Conservation (phyloP, 2,329 filamentous ascomycete species). For the Calonectria crousiana region DNA sequence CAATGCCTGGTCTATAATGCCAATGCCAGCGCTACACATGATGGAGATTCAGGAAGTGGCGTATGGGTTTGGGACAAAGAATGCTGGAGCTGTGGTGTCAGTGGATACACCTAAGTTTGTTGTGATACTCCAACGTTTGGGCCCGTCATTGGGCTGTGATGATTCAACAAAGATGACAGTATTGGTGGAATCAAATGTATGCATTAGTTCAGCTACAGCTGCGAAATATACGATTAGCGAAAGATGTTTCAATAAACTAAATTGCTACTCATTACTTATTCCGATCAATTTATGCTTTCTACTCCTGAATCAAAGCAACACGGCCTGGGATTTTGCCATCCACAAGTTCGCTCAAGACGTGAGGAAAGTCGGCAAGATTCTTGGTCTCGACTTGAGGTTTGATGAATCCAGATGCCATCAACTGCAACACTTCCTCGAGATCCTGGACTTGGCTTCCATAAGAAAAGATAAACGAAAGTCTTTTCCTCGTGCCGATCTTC, state of each 20-base stretch:
- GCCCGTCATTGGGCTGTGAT: not conserved
- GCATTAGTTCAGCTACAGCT: not conserved
- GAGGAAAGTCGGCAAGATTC: slow-evolving; percentile 30
- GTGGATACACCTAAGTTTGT: not conserved
- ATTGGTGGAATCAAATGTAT: not conserved
- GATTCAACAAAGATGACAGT: not conserved
- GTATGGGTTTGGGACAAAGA: not conserved
- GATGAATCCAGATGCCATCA: slow-evolving; percentile 28
- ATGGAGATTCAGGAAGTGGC: slow-evolving; percentile 32
- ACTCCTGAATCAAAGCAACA: not conserved
- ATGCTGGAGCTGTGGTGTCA: not conserved
- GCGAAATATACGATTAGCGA: not conserved
- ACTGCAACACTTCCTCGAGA: slow-evolving; percentile 48
- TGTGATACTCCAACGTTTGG: no score
- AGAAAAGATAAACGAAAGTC: slow-evolving; percentile 55
- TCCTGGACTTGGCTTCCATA: slow-evolving; percentile 57
- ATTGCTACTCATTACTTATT: not conserved
- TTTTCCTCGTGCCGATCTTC: slow-evolving; percentile 57
- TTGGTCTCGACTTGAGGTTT: slow-evolving; percentile 27
- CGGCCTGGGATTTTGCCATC: not conserved
- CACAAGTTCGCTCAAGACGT: slow-evolving; percentile 12
- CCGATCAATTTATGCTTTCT: not conserved
- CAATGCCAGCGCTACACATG: not conserved
- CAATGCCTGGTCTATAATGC: not conserved
- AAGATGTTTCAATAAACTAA: not conserved